phyloP scores from a whole-genome alignment of 1,284 basidiomycete genomes.

The Cutaneotrichosporon spelunceum region DNA sequence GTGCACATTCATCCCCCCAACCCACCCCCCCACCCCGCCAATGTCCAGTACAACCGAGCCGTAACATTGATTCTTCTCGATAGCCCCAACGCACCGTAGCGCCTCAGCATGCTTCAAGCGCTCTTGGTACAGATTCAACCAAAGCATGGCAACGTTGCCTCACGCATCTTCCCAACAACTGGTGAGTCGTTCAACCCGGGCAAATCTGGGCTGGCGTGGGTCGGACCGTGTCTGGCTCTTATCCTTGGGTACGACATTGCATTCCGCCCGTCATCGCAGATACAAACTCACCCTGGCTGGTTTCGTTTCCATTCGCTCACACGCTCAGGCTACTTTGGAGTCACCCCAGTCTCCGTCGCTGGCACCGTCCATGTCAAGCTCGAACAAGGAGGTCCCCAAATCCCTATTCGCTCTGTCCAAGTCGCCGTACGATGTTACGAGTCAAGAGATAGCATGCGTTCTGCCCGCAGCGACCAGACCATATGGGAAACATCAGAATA shows the following conservation, averaged over 20 bases:
- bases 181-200: no score
- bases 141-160: slow-evolving; percentile 13
- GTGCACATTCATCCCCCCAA: neutral
- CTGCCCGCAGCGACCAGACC: slow-evolving; percentile 20
- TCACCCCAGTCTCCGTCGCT: slow-evolving; percentile 35
- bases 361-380: slow-evolving; percentile 31
- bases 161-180: slow-evolving; percentile 3
- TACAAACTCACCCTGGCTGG: neutral
- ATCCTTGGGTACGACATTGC: neutral
- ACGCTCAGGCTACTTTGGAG: slow-evolving; percentile 41
- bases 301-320: no score
- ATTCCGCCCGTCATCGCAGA: neutral
- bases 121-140: neutral
- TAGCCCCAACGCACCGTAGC: neutral
- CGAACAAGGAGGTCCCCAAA: slow-evolving; percentile 18
- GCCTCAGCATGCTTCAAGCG: neutral
- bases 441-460: slow-evolving; percentile 19
- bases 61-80: neutral
- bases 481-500: slow-evolving; percentile 34
- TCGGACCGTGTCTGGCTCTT: neutral
- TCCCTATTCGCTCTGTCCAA: slow-evolving; percentile 30
- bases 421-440: slow-evolving; percentile 36
- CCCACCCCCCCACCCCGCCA: neutral
- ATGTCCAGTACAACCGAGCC: neutral
- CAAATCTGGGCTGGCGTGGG: no score